phyloP scores from a whole-genome alignment of 2,329 filamentous ascomycete species.

The Fusarium subglutinans region DNA sequence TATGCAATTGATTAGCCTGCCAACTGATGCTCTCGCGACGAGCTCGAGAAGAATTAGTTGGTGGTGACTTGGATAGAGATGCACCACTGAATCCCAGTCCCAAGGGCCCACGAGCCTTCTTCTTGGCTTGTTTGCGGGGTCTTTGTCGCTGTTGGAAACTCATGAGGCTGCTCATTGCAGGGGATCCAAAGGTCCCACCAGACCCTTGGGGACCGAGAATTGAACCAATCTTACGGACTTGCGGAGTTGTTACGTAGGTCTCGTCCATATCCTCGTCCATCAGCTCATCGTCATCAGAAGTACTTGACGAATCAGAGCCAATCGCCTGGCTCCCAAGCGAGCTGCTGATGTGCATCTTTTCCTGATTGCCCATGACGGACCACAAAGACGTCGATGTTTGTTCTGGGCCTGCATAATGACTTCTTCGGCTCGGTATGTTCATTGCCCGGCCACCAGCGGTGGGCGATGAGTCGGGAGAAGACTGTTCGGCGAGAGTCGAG shows the following conservation, averaged over 20 bases:
- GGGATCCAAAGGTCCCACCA: conserved; percentile 71
- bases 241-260: conserved; percentile 83
- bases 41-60: conserved; percentile 61
- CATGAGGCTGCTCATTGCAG: conserved; percentile 78
- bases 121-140: conserved; percentile 73
- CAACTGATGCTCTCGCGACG: conserved; percentile 89
- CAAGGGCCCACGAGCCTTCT: conserved; percentile 59
- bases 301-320: conserved; percentile 80
- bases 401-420: conserved; percentile 60
- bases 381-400: conserved; percentile 78
- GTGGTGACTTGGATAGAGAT: conserved; percentile 77
- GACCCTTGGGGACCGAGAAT: conserved; percentile 58
- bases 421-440: conserved; percentile 66
- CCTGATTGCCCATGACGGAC: conserved; percentile 74
- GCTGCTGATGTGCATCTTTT: conserved; percentile 78
- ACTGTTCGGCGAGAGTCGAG: conserved; percentile 88
- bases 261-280: conserved; percentile 84
- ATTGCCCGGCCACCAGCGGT: conserved; percentile 75
- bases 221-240: conserved; percentile 69
- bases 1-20: conserved; percentile 87
- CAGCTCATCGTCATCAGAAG: conserved; percentile 73
- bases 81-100: conserved; percentile 61
- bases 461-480: conserved; percentile 90
- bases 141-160: conserved; percentile 84
- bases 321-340: conserved; percentile 79